These are phyloP conservation scores for Aspergillus sclerotioniger DNA, from an alignment of 495 filamentous ascomycete species.

Conservation along the genomic window DNA sequence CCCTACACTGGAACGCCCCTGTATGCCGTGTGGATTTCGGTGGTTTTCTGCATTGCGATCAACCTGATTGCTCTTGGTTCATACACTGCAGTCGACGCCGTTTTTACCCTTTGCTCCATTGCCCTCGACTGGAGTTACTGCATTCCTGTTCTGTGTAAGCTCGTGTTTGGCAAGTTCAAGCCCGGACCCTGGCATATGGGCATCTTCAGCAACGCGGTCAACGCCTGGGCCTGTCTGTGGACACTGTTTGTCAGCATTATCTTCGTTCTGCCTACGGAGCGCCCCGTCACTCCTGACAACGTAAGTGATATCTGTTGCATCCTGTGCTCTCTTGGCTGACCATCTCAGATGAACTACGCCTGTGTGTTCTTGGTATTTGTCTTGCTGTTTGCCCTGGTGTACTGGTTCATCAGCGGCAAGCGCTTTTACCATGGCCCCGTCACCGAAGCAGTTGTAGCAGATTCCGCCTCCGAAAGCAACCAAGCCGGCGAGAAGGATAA, in stretches of 20 bases:
- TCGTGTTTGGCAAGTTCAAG: constrained; percentile 54
- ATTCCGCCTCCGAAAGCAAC: constrained; percentile 2
- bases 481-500: neutral
- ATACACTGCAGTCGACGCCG: constrained; percentile 57
- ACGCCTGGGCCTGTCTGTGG: constrained; percentile 56
- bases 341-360: constrained; percentile 43
- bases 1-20: constrained; percentile 56
- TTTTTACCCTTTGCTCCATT: constrained; percentile 64
- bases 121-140: constrained; percentile 63
- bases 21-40: constrained; percentile 60
- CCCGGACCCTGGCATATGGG: constrained; percentile 63
- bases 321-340: constrained; percentile 5
- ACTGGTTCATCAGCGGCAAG: constrained; percentile 50
- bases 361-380: constrained; percentile 47
- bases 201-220: constrained; percentile 40
- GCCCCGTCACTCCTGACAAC: constrained; percentile 48
- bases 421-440: constrained; percentile 54
- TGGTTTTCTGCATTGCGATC: constrained; percentile 55
- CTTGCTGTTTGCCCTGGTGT: constrained; percentile 43
- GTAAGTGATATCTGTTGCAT: constrained; percentile 21
- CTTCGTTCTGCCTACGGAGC: constrained; percentile 57
- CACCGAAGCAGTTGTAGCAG: constrained; percentile 30
- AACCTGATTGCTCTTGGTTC: constrained; percentile 63
- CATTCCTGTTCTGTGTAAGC: constrained; percentile 61
- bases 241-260: constrained; percentile 60